Evolutionary conservation across 2,329 filamentous ascomycete species (phyloP), one percentile per base, ranked within the genome.

Genomic region (Zalaria obscura): DNA sequence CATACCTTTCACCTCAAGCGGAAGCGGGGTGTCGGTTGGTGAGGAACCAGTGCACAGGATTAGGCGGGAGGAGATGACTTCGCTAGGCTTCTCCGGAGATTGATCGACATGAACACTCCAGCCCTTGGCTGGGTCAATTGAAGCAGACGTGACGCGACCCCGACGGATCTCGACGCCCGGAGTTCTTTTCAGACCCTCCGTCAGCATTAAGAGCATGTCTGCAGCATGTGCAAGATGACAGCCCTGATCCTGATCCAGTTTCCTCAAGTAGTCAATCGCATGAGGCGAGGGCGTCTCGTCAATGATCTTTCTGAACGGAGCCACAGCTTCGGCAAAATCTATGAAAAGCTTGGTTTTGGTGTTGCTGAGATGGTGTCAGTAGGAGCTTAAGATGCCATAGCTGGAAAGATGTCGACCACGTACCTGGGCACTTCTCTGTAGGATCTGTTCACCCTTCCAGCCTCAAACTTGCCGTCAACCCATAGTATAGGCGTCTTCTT

Each of bases 321-420:
- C 55, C 1, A 73, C 56, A 1, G 67, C 72, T 11, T 69, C 65
- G 11, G 73, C 73, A 54, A 71, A 79, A 27, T 70, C 62, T 44
- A 74, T 59, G 53, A 80, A 79, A 25, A 75, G 62, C 36, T 67
- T 66, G 35, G 75, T 74, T 52, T 75, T 78, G 43, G 76, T 80
- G 53, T 80, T 80, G 50, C 67, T 72, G 47, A 32, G 29, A 41
- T 45, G 4, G 33, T 39, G 40, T 48, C 39, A 47, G 45, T 31
- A 27, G 11, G 2, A 27, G 28, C 27, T 31, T 26, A 27, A 26
- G 26, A 7, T 48, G 34, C 42, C 49, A 45, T 52, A 38, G n/a
- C 5, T 29, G 4, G 25, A 26, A 5, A 9, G 27, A 36, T 31
- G 26, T n/a, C 8, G n/a, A 32, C n/a, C 32, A 40, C 11, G n/a